phyloP scores from a whole-genome alignment of 768 basidiomycete genomes.

The Lactarius indigo region DNA sequence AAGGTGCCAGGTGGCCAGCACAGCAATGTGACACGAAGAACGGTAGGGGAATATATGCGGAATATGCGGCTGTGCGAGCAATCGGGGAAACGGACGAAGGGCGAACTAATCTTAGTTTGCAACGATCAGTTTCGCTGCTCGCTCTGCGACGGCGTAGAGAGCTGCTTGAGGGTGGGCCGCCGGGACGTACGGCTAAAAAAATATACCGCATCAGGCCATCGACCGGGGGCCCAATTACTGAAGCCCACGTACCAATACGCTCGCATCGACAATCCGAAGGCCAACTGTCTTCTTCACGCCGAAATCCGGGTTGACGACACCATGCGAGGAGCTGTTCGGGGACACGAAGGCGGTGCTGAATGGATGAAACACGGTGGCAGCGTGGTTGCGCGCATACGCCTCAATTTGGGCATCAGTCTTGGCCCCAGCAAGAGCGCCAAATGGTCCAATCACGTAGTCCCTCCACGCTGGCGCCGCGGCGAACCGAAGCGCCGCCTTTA shows the following conservation, averaged over 20 bases:
- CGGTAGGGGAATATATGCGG: not conserved
- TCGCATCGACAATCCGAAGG: slow-evolving; percentile 37
- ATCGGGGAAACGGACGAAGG: not conserved
- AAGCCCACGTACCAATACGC: slow-evolving; percentile 19
- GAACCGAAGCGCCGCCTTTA: slow-evolving; percentile 7
- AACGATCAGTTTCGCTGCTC: slow-evolving; percentile 22
- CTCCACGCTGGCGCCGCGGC: slow-evolving; percentile 10
- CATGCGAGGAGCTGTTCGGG: slow-evolving; percentile 30
- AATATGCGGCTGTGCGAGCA: not conserved
- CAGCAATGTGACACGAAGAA: not conserved
- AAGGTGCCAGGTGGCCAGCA: not conserved
- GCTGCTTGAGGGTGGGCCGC: slow-evolving; percentile 17
- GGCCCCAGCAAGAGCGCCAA: not conserved
- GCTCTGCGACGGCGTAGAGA: slow-evolving; percentile 23
- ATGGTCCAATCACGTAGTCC: slow-evolving; percentile 4
- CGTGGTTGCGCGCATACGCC: slow-evolving; percentile 22
- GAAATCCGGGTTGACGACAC: slow-evolving; percentile 43
- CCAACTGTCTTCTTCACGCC: slow-evolving; percentile 43
- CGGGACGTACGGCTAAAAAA: slow-evolving; percentile 17
- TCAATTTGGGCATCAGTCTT: slow-evolving; percentile 27
- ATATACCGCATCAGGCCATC: not conserved
- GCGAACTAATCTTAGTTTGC: not conserved
- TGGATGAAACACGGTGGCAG: slow-evolving; percentile 30
- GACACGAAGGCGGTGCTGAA: slow-evolving; percentile 43
- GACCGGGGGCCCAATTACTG: not conserved